These are phyloP conservation scores for Panellus pusillus DNA, from an alignment of 768 basidiomycete genomes.

Conservation along the genomic window DNA sequence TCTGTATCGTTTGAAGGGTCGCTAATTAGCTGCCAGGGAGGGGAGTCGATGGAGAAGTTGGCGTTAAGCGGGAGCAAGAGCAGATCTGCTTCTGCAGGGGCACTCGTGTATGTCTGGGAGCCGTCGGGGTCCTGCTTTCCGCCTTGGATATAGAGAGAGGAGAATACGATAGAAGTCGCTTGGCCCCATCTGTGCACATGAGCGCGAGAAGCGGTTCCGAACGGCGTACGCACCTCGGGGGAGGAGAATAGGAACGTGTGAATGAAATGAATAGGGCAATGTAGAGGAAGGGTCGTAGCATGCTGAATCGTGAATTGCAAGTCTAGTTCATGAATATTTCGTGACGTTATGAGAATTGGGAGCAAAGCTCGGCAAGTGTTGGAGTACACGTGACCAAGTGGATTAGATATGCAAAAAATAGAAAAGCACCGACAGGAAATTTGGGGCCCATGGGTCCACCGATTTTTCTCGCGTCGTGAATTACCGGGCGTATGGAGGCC, in stretches of 20 bases:
- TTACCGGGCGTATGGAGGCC: no score
- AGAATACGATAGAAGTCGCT: constrained; percentile 57
- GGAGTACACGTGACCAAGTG: no score
- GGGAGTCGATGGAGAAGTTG: constrained; percentile 57
- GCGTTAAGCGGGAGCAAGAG: constrained; percentile 64
- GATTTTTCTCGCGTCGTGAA: no score
- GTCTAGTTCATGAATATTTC: constrained; percentile 12
- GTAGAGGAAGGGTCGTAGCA: constrained; percentile 14
- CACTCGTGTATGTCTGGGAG: constrained; percentile 69
- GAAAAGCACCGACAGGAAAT: no score
- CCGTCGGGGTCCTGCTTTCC: constrained; percentile 77
- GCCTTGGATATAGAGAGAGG: constrained; percentile 71
- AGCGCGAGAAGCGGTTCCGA: neutral
- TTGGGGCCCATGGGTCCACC: no score
- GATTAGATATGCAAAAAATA: no score
- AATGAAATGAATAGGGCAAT: constrained; percentile 21
- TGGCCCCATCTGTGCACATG: constrained; percentile 75
- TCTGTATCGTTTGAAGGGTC: constrained; percentile 43
- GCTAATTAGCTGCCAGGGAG: constrained; percentile 68
- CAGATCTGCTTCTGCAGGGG: constrained; percentile 71
- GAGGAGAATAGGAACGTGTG: constrained; percentile 17
- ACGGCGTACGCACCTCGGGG: constrained; percentile 9
- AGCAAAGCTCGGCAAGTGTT: neutral
- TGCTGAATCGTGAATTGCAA: constrained; percentile 16
- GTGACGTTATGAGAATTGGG: constrained; percentile 12